Base-by-base conservation (phyloP, 225 moss, liverwort and hornwort species). In the Anthoceros angustus region DNA sequence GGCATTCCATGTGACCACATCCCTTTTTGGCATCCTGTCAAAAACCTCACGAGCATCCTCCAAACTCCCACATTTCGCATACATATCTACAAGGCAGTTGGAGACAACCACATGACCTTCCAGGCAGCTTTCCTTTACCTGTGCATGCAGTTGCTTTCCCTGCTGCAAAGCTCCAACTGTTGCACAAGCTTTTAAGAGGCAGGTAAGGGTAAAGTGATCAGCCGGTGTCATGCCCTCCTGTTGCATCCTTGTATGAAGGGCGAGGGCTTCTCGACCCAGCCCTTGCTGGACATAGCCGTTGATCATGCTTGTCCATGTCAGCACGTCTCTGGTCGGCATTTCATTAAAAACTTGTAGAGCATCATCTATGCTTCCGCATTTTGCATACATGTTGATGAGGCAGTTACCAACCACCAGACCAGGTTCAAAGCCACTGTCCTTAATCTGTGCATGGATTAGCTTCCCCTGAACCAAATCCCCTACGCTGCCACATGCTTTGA, bases 51-150 rank as follows among this genome's bases (percentile, higher is more conserved):
- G 55, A 7, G 55, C 55, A 55, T 9, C 55, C 23, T 8, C 55
- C 55, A 55, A 55, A 55, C 55, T 15, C 16, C 55, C 55, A 55
- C 55, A 55, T 55, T 55, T 55, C 23, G 55, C 55, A 20, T 55
- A 55, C 55, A 55, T 55, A 20, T 55, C 55, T 1, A 55, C 55
- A 18, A 55, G 55, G n/a, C 55, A 55, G n/a, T 18, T 55, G 55
- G n/a, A 18, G 23, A 55, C 55, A 55, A 55, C n/a, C 55, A 55
- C 55, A 55, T 55, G n/a, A 55, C 8, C n/a, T 23, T 55, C 55
- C 8, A 8, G 55, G 7, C 23, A 18, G 7, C 55, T 55, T 15
- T 55, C n/a, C 55, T 23, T 18, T 18, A 55, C 14, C 55, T 55
- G 55, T 20, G 55, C 55, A 55, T 55, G 55, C 8, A 55, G 55